phyloP scores from a whole-genome alignment of 73 alveolate species.

The Symbiodinium natans region DNA sequence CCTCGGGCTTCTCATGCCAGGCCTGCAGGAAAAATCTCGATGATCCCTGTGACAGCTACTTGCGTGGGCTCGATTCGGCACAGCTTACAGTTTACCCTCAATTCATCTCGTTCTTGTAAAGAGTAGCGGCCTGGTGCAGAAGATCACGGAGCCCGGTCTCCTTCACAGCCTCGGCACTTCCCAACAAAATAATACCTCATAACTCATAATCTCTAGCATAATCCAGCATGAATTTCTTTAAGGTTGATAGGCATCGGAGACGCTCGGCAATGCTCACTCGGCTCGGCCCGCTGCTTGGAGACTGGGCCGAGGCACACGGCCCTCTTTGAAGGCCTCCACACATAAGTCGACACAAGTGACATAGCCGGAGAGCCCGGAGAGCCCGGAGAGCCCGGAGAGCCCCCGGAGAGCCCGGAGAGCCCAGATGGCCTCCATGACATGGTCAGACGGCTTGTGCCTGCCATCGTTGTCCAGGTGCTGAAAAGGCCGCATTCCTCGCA shows the following conservation, averaged over 20 bases:
- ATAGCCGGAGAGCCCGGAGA: too few species aligned
- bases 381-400: too few species aligned
- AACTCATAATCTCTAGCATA: too few species aligned
- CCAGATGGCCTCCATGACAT: conserved; percentile 49
- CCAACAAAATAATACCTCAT: background rate
- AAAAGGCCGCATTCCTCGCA: conserved; percentile 64
- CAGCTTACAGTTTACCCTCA: too few species aligned
- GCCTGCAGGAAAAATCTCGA: conserved; percentile 43
- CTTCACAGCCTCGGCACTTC: background rate
- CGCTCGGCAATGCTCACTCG: background rate
- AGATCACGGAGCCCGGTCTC: background rate
- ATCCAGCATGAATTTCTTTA: too few species aligned
- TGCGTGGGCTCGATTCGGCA: too few species aligned
- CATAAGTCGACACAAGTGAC: too few species aligned
- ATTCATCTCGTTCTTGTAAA: too few species aligned
- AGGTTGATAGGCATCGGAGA: too few species aligned
- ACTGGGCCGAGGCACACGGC: conserved; percentile 51
- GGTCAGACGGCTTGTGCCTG: conserved; percentile 82
- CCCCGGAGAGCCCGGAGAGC: too few species aligned
- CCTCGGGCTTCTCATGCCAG: conserved; percentile 71
- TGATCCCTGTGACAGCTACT: too few species aligned
- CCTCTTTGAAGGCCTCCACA: conserved; percentile 49
- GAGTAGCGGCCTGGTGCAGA: background rate
- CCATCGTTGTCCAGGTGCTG: conserved; percentile 91
- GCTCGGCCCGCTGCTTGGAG: background rate